These are phyloP conservation scores for Phylloporus arenicola DNA, from an alignment of 768 basidiomycete genomes.

Conservation along the genomic window DNA sequence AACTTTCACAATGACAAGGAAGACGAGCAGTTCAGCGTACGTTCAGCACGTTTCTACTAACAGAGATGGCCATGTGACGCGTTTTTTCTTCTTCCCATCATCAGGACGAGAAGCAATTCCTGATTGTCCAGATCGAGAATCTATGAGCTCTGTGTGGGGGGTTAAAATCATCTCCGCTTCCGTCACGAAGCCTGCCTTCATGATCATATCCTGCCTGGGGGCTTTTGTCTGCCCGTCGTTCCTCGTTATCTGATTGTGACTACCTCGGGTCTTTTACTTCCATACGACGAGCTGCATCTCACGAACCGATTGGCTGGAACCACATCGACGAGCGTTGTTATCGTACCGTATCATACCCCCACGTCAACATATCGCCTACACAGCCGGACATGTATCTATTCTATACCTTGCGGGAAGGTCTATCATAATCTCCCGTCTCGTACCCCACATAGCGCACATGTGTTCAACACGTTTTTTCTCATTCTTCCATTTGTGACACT, in stretches of 20 bases:
- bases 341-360: slow-evolving; percentile 7
- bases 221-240: neutral
- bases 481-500: neutral
- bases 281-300: neutral
- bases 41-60: slow-evolving; percentile 13
- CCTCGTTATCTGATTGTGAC: slow-evolving; percentile 8
- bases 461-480: neutral
- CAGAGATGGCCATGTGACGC: neutral
- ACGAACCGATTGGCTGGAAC: neutral
- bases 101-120: slow-evolving; percentile 91
- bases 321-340: neutral
- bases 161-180: neutral
- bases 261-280: neutral
- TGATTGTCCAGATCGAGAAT: slow-evolving; percentile 85
- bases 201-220: neutral
- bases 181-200: neutral
- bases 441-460: neutral
- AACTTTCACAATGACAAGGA: slow-evolving; percentile 98
- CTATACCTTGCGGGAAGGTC: neutral
- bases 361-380: slow-evolving; percentile 6
- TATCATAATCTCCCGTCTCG: neutral
- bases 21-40: slow-evolving; percentile 91
- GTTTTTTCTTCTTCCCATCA: neutral
- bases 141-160: slow-evolving; percentile 39
- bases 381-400: slow-evolving; percentile 2